Evolutionary conservation across 306 rosid species (phyloP).

Genomic region (Begonia fuchsioides): DNA sequence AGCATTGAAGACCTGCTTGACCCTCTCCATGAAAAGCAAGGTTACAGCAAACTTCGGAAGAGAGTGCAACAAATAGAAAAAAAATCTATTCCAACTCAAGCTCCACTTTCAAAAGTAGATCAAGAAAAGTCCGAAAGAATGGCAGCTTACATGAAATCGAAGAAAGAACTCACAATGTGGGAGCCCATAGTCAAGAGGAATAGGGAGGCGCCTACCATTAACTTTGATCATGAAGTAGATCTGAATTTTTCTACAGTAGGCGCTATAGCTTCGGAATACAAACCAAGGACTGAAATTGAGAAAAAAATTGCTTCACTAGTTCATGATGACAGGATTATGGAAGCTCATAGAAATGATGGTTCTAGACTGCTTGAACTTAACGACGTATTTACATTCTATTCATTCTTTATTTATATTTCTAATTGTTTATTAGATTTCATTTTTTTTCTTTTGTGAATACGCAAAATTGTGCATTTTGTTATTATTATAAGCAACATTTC

Average conservation of each 20-base stretch:
- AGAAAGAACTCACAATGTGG: conserved; percentile 58
- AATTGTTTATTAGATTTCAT: background rate
- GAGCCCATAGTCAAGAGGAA: conserved; percentile 60
- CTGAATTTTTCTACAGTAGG: conserved; percentile 75
- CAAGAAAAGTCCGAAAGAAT: conserved; percentile 53
- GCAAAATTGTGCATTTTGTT: too few species aligned
- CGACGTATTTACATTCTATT: conserved; percentile 25
- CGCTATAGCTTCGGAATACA: conserved; percentile 74
- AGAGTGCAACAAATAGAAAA: conserved; percentile 24
- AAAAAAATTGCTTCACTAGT: conserved; percentile 64
- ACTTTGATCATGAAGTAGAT: conserved; percentile 45
- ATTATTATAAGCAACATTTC: background rate
- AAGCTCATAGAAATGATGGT: conserved; percentile 79
- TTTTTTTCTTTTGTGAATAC: too few species aligned
- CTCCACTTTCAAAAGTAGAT: conserved; percentile 57
- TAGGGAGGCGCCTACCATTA: conserved; percentile 59
- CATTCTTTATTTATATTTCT: too few species aligned
- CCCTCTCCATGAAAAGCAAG: conserved; percentile 50
- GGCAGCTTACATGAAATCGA: conserved; percentile 41
- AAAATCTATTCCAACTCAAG: conserved; percentile 26
- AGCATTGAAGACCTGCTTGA: conserved; percentile 47
- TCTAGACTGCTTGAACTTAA: conserved; percentile 72
- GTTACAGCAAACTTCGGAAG: conserved; percentile 47
- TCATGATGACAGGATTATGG: conserved; percentile 34
- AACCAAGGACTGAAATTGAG: conserved; percentile 83